phyloP scores from a whole-genome alignment of 768 basidiomycete species.

The Austroboletus festivus region DNA sequence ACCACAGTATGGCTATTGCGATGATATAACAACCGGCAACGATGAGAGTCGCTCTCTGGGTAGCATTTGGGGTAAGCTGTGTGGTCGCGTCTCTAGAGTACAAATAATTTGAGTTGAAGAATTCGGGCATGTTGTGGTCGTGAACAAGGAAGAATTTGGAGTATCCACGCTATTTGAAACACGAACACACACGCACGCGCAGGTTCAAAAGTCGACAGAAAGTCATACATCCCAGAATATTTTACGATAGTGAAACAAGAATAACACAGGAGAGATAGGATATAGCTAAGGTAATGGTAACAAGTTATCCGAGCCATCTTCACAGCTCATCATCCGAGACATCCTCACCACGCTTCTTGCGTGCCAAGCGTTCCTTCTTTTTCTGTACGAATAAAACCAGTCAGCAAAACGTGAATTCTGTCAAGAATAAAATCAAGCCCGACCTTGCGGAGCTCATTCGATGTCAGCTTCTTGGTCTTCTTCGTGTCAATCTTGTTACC shows the following conservation, averaged over 20 bases:
- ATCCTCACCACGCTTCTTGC: conserved; percentile 85
- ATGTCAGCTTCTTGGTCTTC: conserved; percentile 84
- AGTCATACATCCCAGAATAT: conserved; percentile 12
- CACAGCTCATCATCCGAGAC: conserved; percentile 54
- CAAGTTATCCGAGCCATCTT: background rate
- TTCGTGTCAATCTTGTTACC: conserved; percentile 91
- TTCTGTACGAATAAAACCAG: conserved; percentile 27
- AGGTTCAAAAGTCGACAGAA: too few species aligned
- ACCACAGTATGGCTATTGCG: conserved; percentile 80
- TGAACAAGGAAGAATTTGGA: conserved; percentile 3
- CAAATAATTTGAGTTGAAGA: conserved; percentile 17
- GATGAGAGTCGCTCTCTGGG: conserved; percentile 74
- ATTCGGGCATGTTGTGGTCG: conserved; percentile 32
- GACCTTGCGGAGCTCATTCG: conserved; percentile 81
- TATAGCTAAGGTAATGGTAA: conserved; percentile 11
- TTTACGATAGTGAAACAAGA: conserved; percentile 4
- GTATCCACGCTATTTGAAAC: too few species aligned
- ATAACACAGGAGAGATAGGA: conserved; percentile 13
- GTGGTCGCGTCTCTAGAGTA: conserved; percentile 26
- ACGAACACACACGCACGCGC: too few species aligned
- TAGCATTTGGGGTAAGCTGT: conserved; percentile 60
- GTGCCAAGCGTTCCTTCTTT: conserved; percentile 96
- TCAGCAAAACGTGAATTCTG: conserved; percentile 10
- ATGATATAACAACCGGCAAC: conserved; percentile 75
- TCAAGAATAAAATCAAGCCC: conserved; percentile 11